phyloP scores from a whole-genome alignment of 441 rosid species.

The Euphorbia schlechtendalii region DNA sequence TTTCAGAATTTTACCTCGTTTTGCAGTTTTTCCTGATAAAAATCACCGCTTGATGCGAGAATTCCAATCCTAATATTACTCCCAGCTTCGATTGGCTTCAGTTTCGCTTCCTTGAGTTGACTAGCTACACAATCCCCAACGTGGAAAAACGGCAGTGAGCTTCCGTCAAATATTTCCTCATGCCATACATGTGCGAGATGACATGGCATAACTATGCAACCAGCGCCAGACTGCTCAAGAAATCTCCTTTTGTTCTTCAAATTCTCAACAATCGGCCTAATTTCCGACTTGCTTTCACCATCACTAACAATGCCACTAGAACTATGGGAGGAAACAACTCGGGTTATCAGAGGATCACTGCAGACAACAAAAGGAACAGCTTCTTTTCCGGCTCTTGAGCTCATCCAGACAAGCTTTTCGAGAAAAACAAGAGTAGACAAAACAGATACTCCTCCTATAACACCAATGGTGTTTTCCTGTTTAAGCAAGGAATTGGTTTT shows the following conservation, averaged over 20 bases:
- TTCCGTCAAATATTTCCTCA: constrained; percentile 33
- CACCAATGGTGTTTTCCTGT: constrained; percentile 39
- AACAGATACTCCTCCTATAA: constrained; percentile 51
- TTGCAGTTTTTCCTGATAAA: constrained; percentile 44
- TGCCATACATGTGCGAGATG: constrained; percentile 41
- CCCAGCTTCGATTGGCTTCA: constrained; percentile 52
- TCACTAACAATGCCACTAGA: background rate
- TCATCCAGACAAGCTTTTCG: constrained; percentile 45
- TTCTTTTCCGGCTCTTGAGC: constrained; percentile 34
- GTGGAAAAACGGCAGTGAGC: constrained; percentile 41
- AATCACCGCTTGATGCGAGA: constrained; percentile 28
- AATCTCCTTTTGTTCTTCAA: constrained; percentile 35
- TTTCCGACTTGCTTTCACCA: constrained; percentile 10
- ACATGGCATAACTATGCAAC: constrained; percentile 55
- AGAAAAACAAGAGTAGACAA: constrained; percentile 45
- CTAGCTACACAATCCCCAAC: constrained; percentile 45
- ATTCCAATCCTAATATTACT: constrained; percentile 38
- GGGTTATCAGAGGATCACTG: constrained; percentile 33
- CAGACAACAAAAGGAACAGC: constrained; percentile 45
- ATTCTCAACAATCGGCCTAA: constrained; percentile 23
- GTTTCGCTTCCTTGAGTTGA: constrained; percentile 48
- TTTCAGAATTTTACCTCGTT: constrained; percentile 29
- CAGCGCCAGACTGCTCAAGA: constrained; percentile 50
- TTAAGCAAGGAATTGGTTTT: constrained; percentile 23
- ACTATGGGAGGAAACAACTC: constrained; percentile 3